A percentile compares a stretch with the other conserved stretches of the same genome.
These are phyloP conservation scores for Epichloe gansuensis DNA, from an alignment of 2,329 filamentous ascomycete species.

Conservation along the genomic window DNA sequence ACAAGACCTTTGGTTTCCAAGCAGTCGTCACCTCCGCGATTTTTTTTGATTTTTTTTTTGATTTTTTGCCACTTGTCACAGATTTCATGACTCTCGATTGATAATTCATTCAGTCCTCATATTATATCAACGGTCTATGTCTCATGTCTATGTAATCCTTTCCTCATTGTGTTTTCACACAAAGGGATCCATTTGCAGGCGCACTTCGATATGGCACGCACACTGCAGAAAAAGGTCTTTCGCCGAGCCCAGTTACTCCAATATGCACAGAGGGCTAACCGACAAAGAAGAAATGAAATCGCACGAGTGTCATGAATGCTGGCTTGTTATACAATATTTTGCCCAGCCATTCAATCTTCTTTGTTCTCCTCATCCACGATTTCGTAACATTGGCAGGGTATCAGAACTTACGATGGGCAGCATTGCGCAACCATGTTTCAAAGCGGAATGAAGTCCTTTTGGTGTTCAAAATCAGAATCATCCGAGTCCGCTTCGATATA, in stretches of 20 bases:
- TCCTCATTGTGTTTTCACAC: not conserved
- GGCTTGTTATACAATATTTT: not conserved
- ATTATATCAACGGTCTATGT: not conserved
- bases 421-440: slow-evolving; percentile 8
- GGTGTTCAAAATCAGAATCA: slow-evolving; percentile 41
- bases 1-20: too few species aligned
- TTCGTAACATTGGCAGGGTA: not conserved
- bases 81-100: too few species aligned
- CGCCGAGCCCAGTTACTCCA: not conserved
- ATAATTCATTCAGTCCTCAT: too few species aligned
- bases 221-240: not conserved
- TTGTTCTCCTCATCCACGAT: not conserved
- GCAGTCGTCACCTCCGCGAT: too few species aligned
- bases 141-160: not conserved
- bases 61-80: too few species aligned
- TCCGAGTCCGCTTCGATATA: slow-evolving; percentile 44
- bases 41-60: too few species aligned
- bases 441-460: slow-evolving; percentile 45
- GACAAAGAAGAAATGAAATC: too few species aligned
- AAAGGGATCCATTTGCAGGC: not conserved
- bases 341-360: not conserved
- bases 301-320: not conserved
- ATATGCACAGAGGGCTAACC: too few species aligned
- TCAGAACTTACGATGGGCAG: slow-evolving; percentile 2
- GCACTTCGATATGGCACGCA: not conserved